These are phyloP conservation scores for Plasmopara viticola DNA, from an alignment of 352 stramenopile species.

Conservation along the genomic window DNA sequence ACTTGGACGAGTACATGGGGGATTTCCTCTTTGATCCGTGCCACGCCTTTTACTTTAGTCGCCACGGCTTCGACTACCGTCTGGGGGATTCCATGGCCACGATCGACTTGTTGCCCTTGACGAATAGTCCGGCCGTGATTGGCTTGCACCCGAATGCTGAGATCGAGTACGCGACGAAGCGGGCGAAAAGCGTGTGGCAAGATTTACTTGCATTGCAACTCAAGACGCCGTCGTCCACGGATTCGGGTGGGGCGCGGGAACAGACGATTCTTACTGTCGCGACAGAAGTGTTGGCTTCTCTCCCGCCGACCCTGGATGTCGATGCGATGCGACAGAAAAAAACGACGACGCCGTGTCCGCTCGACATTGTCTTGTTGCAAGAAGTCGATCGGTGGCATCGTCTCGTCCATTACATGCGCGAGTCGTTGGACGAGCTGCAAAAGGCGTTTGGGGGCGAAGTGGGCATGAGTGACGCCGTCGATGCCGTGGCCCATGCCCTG, in stretches of 20 bases:
- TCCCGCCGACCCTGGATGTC: constrained; percentile 84
- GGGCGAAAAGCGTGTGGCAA: constrained; percentile 91
- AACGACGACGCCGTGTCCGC: constrained; percentile 69
- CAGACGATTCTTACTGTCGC: constrained; percentile 88
- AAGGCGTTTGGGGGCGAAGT: constrained; percentile 93
- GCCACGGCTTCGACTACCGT: constrained; percentile 91
- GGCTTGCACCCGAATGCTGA: constrained; percentile 94
- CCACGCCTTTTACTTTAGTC: constrained; percentile 91
- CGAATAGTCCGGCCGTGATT: constrained; percentile 93
- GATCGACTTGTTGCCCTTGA: constrained; percentile 90
- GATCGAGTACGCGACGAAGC: constrained; percentile 95
- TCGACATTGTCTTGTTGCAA: constrained; percentile 91
- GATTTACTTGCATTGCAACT: constrained; percentile 91
- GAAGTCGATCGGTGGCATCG: constrained; percentile 94
- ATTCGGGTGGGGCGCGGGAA: constrained; percentile 85
- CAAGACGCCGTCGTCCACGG: constrained; percentile 53
- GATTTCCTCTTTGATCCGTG: constrained; percentile 95
- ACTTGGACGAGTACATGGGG: constrained; percentile 94
- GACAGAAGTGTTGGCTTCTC: constrained; percentile 88
- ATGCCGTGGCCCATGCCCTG: constrained; percentile 86
- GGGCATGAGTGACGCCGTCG: constrained; percentile 94
- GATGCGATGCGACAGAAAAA: constrained; percentile 82
- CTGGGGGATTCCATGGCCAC: constrained; percentile 75
- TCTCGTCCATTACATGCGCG: constrained; percentile 79
- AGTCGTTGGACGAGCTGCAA: constrained; percentile 85